phyloP scores from a whole-genome alignment of 805 yeast genomes.

The Teunomyces barrocoloradensis region DNA sequence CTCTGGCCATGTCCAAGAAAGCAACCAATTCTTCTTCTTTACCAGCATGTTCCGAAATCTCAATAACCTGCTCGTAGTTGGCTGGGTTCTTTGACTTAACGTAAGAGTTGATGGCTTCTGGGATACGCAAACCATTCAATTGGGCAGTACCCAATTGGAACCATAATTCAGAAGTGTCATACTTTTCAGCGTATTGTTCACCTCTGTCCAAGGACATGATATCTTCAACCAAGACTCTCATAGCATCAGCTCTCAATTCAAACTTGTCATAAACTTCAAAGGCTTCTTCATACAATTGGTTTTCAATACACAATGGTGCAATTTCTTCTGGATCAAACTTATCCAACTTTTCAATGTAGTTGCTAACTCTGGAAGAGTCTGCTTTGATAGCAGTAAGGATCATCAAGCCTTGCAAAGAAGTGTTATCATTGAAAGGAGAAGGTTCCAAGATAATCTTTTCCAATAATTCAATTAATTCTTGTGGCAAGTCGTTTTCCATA shows the following conservation, averaged over 20 bases:
- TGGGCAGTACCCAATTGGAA: slow-evolving; percentile 95
- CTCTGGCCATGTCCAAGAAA: slow-evolving; percentile 88
- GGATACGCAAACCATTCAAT: slow-evolving; percentile 85
- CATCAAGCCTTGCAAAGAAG: slow-evolving; percentile 89
- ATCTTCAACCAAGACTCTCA: slow-evolving; percentile 89
- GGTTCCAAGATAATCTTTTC: slow-evolving; percentile 97
- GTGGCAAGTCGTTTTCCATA: slow-evolving; percentile 91
- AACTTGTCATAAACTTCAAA: slow-evolving; percentile 87
- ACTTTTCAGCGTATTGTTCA: slow-evolving; percentile 85
- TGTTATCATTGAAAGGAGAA: slow-evolving; percentile 93
- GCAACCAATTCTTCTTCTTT: slow-evolving; percentile 90
- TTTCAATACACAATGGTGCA: slow-evolving; percentile 87
- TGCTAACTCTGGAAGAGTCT: slow-evolving; percentile 79
- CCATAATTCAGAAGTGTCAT: slow-evolving; percentile 87
- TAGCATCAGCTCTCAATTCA: slow-evolving; percentile 72
- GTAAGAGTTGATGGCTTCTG: slow-evolving; percentile 89
- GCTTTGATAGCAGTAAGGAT: slow-evolving; percentile 94
- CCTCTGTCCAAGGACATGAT: slow-evolving; percentile 94
- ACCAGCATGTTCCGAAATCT: slow-evolving; percentile 91
- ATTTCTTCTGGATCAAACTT: slow-evolving; percentile 91
- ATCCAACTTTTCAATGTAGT: slow-evolving; percentile 85
- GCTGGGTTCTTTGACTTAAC: slow-evolving; percentile 89
- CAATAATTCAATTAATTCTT: slow-evolving; percentile 87
- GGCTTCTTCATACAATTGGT: slow-evolving; percentile 89
- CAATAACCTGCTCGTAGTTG: slow-evolving; percentile 88